phyloP scores from a whole-genome alignment of 495 filamentous ascomycete species.

The Neohortaea acidophila region DNA sequence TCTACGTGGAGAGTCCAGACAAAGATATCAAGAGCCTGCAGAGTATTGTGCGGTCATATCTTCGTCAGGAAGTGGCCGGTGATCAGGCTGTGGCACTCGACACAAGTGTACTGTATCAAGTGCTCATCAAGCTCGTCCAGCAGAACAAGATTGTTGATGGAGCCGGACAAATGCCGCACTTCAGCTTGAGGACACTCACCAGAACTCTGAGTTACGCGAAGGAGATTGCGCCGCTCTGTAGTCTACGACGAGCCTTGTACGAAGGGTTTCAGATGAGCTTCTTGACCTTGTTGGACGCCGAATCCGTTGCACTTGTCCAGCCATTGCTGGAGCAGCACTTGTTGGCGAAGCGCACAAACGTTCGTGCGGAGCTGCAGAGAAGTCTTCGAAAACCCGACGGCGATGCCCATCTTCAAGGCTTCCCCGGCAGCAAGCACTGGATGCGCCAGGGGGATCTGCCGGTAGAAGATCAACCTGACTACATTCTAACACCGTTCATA shows the following conservation, averaged over 20 bases:
- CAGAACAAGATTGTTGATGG: constrained; percentile 80
- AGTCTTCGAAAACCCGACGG: constrained; percentile 67
- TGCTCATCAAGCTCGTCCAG: constrained; percentile 66
- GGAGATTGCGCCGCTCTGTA: constrained; percentile 71
- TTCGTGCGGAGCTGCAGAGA: constrained; percentile 52
- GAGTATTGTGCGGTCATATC: constrained; percentile 70
- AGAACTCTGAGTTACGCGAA: constrained; percentile 73
- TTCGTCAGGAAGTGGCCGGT: constrained; percentile 48
- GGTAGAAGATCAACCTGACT: constrained; percentile 62
- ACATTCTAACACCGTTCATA: constrained; percentile 93
- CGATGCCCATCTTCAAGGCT: constrained; percentile 51
- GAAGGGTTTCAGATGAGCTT: constrained; percentile 99
- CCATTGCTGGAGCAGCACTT: constrained; percentile 73
- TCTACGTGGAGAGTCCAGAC: constrained; percentile 84
- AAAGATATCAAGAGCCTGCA: constrained; percentile 66
- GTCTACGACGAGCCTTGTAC: constrained; percentile 71
- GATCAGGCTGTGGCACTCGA: constrained; percentile 54
- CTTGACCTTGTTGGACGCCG: constrained; percentile 62
- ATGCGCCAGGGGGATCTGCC: constrained; percentile 53
- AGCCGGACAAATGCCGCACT: constrained; percentile 84
- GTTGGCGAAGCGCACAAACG: constrained; percentile 49
- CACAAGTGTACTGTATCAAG: constrained; percentile 70
- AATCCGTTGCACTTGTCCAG: constrained; percentile 60
- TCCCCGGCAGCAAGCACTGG: constrained; percentile 75
- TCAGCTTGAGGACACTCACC: constrained; percentile 89